Conservation (phyloP, 192 early-diverging fungal genomes). For the Coemansia sp. region DNA sequence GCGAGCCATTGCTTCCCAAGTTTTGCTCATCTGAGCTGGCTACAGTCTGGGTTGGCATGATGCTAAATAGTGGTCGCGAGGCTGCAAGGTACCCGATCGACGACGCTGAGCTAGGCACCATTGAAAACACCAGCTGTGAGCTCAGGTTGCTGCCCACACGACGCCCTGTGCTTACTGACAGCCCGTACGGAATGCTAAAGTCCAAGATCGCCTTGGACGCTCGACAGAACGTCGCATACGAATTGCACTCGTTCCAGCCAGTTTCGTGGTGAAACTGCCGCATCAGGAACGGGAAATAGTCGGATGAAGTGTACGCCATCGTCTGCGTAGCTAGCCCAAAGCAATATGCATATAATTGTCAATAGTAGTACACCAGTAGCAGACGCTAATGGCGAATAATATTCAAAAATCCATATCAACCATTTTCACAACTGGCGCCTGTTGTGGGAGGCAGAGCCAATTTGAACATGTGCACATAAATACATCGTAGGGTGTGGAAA, state of each 20-base stretch:
- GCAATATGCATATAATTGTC: background rate
- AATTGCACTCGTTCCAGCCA: constrained; percentile 77
- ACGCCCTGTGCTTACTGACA: constrained; percentile 60
- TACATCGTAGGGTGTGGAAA: background rate
- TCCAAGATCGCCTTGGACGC: constrained; percentile 70
- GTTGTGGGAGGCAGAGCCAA: no score
- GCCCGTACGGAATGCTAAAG: constrained; percentile 74
- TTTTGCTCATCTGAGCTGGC: constrained; percentile 1
- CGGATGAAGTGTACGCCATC: constrained; percentile 52
- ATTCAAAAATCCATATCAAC: no score
- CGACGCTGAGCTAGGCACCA: constrained; percentile 60
- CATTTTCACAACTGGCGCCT: no score
- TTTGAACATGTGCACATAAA: no score
- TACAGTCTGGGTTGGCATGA: background rate
- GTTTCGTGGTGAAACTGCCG: constrained; percentile 75
- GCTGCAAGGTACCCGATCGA: constrained; percentile 84
- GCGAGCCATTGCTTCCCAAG: background rate
- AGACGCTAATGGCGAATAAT: no score
- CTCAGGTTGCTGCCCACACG: constrained; percentile 69
- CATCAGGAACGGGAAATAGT: constrained; percentile 80
- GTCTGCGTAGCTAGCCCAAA: background rate
- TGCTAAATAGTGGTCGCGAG: constrained; percentile 65
- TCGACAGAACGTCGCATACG: constrained; percentile 78
- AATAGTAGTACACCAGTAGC: background rate
- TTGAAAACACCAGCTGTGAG: constrained; percentile 64